Base-by-base conservation (phyloP, 257 asterid genomes). In the Coffea eugenioides region DNA sequence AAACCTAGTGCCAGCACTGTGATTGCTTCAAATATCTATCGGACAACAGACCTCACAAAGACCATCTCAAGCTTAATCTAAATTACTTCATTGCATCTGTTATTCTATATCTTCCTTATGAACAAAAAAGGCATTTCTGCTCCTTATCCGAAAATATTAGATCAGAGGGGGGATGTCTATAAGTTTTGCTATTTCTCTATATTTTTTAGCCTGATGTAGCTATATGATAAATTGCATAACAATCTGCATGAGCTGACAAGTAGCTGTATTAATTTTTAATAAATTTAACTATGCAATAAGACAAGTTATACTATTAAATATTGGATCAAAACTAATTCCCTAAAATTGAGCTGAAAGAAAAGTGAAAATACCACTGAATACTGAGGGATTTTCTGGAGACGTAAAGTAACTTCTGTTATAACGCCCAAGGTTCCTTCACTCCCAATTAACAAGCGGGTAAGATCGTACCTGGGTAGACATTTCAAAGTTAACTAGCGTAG, bases 391-490 rank as follows among this genome's bases (percentile, higher is more conserved):
- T 85, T 94, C 85, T 96, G 99, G 86, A 96, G 91, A 71, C 99
- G 98, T 88, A 96, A 76, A 72, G 99, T 96, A 80, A 94, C 92
- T 87, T 91, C 99, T 13, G 99, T 91, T 83, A 96, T 92, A 78
- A 96, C 95, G 74, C 99, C 99, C 87, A 96, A 74, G 64, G 99
- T 96, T 80, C 99, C 99, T 91, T 96, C 99, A 84, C 98, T 96
- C 83, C 98, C 99, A 84, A 96, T 96, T 81, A 96, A 71, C 74
- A 96, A 88, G 80, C 99, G 97, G 10, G 99, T 92, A 81, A 96
- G 87, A 84, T 96, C 99, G 70, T 96, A 96, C 88, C 99, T 95
- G 79, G 80, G 82, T 78, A 46, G 51, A 77, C 61, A 87, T 80
- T 57, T 73, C 69, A 71, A 78, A 14, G 73, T 73, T 48, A 57